phyloP scores from a whole-genome alignment of 140 eudicot species.

The Stevia rebaudiana region DNA sequence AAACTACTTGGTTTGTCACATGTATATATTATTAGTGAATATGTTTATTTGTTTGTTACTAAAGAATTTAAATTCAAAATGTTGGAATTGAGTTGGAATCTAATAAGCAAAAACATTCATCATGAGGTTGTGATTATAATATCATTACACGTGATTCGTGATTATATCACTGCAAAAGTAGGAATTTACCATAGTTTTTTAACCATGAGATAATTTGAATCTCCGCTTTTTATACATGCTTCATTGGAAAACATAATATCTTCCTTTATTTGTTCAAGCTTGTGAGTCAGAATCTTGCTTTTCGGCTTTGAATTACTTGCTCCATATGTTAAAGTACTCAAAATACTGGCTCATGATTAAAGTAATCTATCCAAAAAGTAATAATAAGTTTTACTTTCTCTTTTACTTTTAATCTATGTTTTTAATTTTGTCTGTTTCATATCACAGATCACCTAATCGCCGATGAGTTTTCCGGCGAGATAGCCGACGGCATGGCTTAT shows the following conservation, averaged over 20 bases:
- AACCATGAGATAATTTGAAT: conserved; percentile 31
- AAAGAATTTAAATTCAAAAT: background rate
- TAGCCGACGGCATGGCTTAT: conserved; percentile 90
- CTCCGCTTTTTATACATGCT: conserved; percentile 32
- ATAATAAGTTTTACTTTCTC: conserved; percentile 8
- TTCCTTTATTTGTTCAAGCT: conserved; percentile 22
- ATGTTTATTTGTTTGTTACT: too few relatives aligned
- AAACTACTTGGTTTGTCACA: too few relatives aligned
- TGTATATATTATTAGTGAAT: too few relatives aligned
- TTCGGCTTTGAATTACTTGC: conserved; percentile 40
- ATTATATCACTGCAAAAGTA: conserved; percentile 26
- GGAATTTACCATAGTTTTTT: conserved; percentile 1
- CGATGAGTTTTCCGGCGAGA: conserved; percentile 94
- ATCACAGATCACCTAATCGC: conserved; percentile 70
- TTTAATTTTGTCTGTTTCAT: conserved; percentile 1
- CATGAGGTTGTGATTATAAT: conserved; percentile 40
- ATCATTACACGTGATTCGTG: conserved; percentile 38
- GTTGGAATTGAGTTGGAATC: background rate
- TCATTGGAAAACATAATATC: conserved; percentile 7
- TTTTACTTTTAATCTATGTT: conserved; percentile 8
- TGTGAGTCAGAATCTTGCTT: conserved; percentile 34
- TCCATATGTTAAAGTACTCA: conserved; percentile 33
- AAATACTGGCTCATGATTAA: conserved; percentile 30
- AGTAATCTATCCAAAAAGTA: conserved; percentile 36
- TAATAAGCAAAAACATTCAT: conserved; percentile 7